phyloP scores from a whole-genome alignment of 139 green algal species.

The Trebouxia sp. region DNA sequence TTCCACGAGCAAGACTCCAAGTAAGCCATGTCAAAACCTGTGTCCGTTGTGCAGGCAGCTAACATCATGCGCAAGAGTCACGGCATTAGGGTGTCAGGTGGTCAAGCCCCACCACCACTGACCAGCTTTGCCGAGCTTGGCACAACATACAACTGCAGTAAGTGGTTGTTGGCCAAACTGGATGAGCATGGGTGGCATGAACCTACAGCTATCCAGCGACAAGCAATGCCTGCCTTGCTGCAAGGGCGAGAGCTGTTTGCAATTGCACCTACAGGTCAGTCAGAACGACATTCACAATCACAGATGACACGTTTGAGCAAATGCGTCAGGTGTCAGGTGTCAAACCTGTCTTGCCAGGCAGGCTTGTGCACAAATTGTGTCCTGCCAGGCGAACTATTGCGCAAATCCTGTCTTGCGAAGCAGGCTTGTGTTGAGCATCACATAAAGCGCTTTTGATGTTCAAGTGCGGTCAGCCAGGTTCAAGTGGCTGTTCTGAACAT shows the following conservation, averaged over 20 bases:
- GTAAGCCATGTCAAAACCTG: no score
- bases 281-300: neutral
- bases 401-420: no score
- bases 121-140: slow-evolving; percentile 38
- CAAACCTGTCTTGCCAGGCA: no score
- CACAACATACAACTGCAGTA: neutral
- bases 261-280: slow-evolving; percentile 84
- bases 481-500: no score
- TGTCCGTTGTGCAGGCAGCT: slow-evolving; percentile 58
- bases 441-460: no score
- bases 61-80: slow-evolving; percentile 73
- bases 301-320: neutral
- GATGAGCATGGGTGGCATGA: slow-evolving; percentile 51
- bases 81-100: slow-evolving; percentile 58
- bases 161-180: slow-evolving; percentile 46
- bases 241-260: slow-evolving; percentile 74
- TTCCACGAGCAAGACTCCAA: no score
- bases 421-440: no score
- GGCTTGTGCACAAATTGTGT: no score
- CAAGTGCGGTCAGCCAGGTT: no score
- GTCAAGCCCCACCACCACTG: slow-evolving; percentile 36
- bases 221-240: slow-evolving; percentile 80
- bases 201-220: slow-evolving; percentile 92
- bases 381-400: no score
- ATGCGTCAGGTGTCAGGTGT: no score